Evolutionary conservation across 2,329 filamentous ascomycete genomes (phyloP).

Genomic region (Neopestalotiopsis clavispora): DNA sequence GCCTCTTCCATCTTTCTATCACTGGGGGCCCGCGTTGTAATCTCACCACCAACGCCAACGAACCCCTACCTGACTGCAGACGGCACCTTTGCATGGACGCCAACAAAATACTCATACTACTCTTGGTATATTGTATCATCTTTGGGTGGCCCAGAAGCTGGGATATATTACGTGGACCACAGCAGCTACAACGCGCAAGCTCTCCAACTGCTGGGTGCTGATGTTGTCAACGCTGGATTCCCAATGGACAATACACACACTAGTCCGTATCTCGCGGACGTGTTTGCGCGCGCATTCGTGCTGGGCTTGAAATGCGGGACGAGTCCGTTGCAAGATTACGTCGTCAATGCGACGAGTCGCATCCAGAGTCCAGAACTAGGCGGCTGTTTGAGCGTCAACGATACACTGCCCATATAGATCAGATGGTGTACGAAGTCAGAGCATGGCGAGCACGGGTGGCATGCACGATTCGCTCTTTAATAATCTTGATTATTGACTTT

Average conservation of each 20-base stretch:
- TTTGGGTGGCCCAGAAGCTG: constrained; percentile 19
- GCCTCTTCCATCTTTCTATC: constrained; percentile 22
- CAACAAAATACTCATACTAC: constrained; percentile 22
- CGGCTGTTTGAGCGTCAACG: constrained; percentile 19
- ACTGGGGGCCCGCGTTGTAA: constrained; percentile 21
- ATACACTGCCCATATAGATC: constrained; percentile 20
- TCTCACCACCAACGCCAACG: constrained; percentile 21
- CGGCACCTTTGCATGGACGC: constrained; percentile 17
- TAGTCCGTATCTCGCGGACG: constrained; percentile 22
- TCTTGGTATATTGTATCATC: constrained; percentile 20
- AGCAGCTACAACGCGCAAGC: constrained; percentile 22
- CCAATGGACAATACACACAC: constrained; percentile 25
- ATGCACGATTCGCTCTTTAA: not conserved
- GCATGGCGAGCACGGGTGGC: no score
- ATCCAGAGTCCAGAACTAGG: constrained; percentile 19
- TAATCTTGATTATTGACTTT: not conserved
- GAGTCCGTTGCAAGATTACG: constrained; percentile 19
- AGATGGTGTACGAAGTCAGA: not conserved
- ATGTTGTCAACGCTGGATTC: constrained; percentile 18
- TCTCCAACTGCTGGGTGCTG: constrained; percentile 17
- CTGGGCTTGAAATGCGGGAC: constrained; percentile 24
- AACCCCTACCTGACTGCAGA: constrained; percentile 18
- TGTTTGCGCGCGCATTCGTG: constrained; percentile 21
- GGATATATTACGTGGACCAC: constrained; percentile 23
- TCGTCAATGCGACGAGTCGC: constrained; percentile 22